phyloP scores from a whole-genome alignment of 306 rosid genomes.

The Geum urbanum region DNA sequence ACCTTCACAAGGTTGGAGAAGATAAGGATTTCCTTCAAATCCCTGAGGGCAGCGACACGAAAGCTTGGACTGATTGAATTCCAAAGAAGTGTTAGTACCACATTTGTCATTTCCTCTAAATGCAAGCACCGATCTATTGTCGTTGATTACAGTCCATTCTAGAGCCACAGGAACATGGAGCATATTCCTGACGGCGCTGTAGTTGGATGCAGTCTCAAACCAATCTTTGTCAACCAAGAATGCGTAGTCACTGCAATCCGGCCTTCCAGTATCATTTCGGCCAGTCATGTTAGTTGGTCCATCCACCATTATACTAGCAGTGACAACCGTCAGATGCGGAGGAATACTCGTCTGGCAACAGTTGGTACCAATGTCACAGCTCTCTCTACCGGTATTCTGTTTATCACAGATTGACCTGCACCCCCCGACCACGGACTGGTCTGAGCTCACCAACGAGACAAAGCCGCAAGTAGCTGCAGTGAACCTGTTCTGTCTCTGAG shows the following conservation, averaged over 20 bases:
- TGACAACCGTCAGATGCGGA: not conserved
- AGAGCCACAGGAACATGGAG: constrained; percentile 18
- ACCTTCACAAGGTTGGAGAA: constrained; percentile 2
- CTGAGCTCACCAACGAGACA: not conserved
- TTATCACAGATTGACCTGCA: constrained; percentile 29
- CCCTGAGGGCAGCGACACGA: not conserved
- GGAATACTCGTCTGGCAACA: constrained; percentile 19
- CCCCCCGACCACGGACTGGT: constrained; percentile 11
- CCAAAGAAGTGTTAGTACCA: not conserved
- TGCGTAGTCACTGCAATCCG: constrained; percentile 18
- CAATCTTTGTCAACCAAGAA: constrained; percentile 5
- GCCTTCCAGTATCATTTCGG: not conserved
- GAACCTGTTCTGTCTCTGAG: constrained; percentile 5
- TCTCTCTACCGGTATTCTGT: not conserved
- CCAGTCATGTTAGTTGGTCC: constrained; percentile 5
- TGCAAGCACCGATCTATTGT: not conserved
- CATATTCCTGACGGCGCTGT: not conserved
- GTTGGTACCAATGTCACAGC: not conserved
- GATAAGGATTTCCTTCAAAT: constrained; percentile 16
- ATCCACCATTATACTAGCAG: not conserved
- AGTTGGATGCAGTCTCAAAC: not conserved
- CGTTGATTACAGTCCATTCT: constrained; percentile 10
- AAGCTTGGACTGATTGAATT: not conserved
- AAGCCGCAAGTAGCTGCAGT: constrained; percentile 24
- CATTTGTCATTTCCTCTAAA: not conserved